Conservation (phyloP, 768 basidiomycete genomes). For the Panaeolus papilionaceus region DNA sequence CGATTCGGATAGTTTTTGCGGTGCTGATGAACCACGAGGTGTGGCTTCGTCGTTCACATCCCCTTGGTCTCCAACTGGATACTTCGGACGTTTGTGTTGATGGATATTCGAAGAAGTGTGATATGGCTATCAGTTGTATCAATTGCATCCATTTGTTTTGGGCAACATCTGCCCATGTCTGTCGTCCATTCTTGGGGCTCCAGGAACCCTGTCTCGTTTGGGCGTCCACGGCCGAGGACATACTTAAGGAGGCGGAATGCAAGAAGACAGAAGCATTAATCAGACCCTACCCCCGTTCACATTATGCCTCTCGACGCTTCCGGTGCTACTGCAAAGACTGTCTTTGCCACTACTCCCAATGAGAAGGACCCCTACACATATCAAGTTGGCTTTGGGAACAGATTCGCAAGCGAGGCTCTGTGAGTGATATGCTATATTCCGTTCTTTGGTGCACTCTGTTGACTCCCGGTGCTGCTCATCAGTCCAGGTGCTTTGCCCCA, state of each 20-base stretch:
- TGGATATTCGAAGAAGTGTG: conserved; percentile 1
- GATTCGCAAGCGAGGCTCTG: conserved; percentile 63
- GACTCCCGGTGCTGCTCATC: not conserved
- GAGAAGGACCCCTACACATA: conserved; percentile 61
- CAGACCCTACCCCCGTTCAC: not conserved
- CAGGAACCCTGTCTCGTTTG: conserved; percentile 1
- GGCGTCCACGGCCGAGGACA: not conserved
- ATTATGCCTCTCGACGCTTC: conserved; percentile 35
- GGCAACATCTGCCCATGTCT: conserved; percentile 10
- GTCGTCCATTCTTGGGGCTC: conserved; percentile 5
- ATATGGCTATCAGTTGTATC: not conserved
- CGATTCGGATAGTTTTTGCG: conserved; percentile 21
- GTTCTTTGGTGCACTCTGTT: not conserved
- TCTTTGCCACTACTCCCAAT: conserved; percentile 43
- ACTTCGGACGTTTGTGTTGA: conserved; percentile 12
- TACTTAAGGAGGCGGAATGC: not conserved
- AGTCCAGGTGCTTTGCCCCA: conserved; percentile 63
- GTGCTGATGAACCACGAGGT: conserved; percentile 24
- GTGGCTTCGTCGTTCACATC: conserved; percentile 21
- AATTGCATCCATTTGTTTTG: not conserved
- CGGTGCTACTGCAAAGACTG: conserved; percentile 46
- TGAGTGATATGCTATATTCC: too few species aligned
- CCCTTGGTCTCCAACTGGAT: conserved; percentile 12
- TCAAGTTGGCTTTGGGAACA: conserved; percentile 64
- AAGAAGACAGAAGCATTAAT: not conserved